A percentile compares a stretch with the other conserved stretches of the same genome.
These are phyloP conservation scores for Coccinonectria pachysandricola DNA, from an alignment of 2,329 filamentous ascomycete genomes.

Conservation along the genomic window DNA sequence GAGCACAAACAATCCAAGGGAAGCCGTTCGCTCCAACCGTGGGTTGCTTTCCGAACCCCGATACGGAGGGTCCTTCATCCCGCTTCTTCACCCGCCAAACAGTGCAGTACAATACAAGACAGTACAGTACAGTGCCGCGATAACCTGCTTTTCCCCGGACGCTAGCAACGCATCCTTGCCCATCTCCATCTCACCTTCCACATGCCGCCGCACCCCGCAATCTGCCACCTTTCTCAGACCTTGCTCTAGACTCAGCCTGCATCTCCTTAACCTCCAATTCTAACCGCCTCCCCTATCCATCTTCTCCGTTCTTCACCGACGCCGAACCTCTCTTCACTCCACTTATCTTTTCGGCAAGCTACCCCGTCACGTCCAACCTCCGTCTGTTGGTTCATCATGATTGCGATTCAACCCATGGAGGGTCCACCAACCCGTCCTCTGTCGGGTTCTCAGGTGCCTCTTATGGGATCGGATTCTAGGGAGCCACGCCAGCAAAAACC, in stretches of 20 bases:
- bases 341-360: no score
- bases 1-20: no score
- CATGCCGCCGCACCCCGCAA: conserved; percentile 21
- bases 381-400: conserved; percentile 39
- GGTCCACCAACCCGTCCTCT: conserved; percentile 26
- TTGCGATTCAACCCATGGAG: conserved; percentile 44
- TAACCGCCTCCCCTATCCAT: conserved; percentile 12
- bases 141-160: conserved; percentile 3
- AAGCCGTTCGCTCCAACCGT: no score
- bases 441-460: conserved; percentile 14
- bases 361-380: no score
- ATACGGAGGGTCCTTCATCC: no score
- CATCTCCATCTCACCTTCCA: conserved; percentile 18
- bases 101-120: no score
- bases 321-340: conserved; percentile 10
- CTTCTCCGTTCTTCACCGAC: conserved; percentile 11
- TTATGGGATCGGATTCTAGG: conserved; percentile 32
- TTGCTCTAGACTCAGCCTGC: no score
- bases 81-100: no score
- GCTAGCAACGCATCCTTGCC: conserved; percentile 13
- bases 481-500: conserved; percentile 48
- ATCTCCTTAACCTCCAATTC: conserved; percentile 20
- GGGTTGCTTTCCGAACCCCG: no score
- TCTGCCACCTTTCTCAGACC: conserved; percentile 12
- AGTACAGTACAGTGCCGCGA: no score